Evolutionary conservation across 441 rosid species (phyloP), one percentile per base, ranked within the genome.

Genomic region (Pelargonium australe): DNA sequence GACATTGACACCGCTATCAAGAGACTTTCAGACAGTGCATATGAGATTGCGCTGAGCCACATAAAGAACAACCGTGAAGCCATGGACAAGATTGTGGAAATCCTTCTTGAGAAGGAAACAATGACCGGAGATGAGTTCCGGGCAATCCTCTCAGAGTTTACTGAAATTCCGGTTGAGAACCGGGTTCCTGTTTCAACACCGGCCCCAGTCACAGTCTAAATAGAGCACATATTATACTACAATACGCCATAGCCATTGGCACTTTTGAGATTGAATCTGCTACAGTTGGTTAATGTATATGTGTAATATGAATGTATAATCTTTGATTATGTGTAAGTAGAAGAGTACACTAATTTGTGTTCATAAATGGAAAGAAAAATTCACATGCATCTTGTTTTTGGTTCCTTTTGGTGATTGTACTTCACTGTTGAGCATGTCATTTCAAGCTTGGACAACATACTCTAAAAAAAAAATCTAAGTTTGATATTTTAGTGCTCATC

Each of bases 61-160:
- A 89, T 91, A 12, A 86, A 81, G 83, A 83, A 82, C 87, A 94
- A 94, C 80, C 90, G 98, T 0, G 98, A 93, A 81, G 97, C 97
- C 12, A 87, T 93, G 17, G 97, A 93, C 84, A 93, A 93, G 84
- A 86, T 93, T 12, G 97, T 91, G 13, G 98, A 93, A 79, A 87
- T 93, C 64, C 87, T 93, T 17, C 82, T 91, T 0, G 96, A 93
- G 85, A 93, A 88, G 73, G 98, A 91, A 75, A 91, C 96, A 0
- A 86, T 93, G 84, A 63, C 81, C 0, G 97, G 97, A 2, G 96
- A 92, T 25, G 97, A 93, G 82, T 93, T 90, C 84, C 77, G 98
- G 40, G 96, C 96, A 60, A 86, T 93, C 71, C 85, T 93, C n/a
- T 85, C 97, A 0, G 96, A 90, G 65, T 93, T 90, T 72, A 86